A percentile compares a stretch with the other conserved stretches of the same genome.
Evolutionary conservation across 345 rosid species (phyloP).

Genomic region (sweet orange (Citrus sinensis)): DVS_A1.0 CM039163.1:36280001-36280500

Average conservation of each 20-base stretch:
- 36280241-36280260: neutral
- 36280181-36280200: neutral
- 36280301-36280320: neutral
- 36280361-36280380: neutral
- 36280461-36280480: neutral
- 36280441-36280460: neutral
- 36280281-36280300: neutral
- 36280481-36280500: neutral
- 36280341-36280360: neutral
- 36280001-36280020: neutral
- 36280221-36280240: neutral
- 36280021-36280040: neutral
- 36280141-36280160: neutral
- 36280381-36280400: neutral
- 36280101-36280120: neutral
- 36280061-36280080: neutral
- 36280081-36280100: neutral
- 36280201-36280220: neutral
- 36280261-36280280: neutral
- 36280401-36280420: neutral
- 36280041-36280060: neutral
- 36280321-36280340: neutral
- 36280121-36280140: neutral
- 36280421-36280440: neutral
- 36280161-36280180: neutral